These are phyloP conservation scores for Penicillium nordicum DNA, from an alignment of 2,329 filamentous ascomycete species.

Conservation along the genomic window DNA sequence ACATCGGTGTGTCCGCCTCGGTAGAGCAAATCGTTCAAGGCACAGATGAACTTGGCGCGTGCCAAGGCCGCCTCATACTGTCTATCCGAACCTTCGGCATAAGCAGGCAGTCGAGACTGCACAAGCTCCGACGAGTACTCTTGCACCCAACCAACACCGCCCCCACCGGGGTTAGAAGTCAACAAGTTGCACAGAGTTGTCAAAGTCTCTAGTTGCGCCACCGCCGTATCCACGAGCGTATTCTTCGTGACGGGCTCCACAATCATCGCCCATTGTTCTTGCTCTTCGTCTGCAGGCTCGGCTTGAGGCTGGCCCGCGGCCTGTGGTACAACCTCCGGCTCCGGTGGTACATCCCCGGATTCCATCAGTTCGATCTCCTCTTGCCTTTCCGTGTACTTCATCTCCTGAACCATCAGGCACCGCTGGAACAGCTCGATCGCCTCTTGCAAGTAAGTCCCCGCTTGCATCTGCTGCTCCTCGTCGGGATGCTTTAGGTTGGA, in stretches of 20 bases:
- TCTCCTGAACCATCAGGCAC: conserved; percentile 54
- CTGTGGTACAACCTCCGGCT: conserved; percentile 6
- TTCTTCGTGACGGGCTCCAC: conserved; percentile 63
- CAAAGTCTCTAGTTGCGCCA: conserved; percentile 59
- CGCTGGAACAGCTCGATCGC: conserved; percentile 58
- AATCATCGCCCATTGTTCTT: conserved; percentile 65
- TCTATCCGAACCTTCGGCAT: conserved; percentile 46
- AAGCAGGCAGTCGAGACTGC: conserved; percentile 52
- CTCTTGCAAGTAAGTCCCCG: conserved; percentile 57
- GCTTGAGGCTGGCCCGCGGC: conserved; percentile 10
- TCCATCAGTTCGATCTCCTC: conserved; percentile 42
- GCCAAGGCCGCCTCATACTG: conserved; percentile 54
- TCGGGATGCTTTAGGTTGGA: conserved; percentile 51
- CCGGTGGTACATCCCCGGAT: conserved; percentile 20
- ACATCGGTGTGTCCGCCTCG: conserved; percentile 49
- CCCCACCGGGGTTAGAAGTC: conserved; percentile 38
- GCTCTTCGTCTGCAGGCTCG: conserved; percentile 19
- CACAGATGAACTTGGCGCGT: conserved; percentile 55
- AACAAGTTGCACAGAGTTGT: conserved; percentile 51
- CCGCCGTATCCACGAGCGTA: conserved; percentile 64
- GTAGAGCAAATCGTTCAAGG: conserved; percentile 57
- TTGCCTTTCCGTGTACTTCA: conserved; percentile 46
- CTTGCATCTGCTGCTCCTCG: conserved; percentile 44
- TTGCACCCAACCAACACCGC: conserved; percentile 55
- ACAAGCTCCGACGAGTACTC: conserved; percentile 54